A percentile compares a stretch with the other conserved stretches of the same genome.
These are phyloP conservation scores for Achlya hypogyna DNA, from an alignment of 352 stramenopile species.

Conservation along the genomic window DNA sequence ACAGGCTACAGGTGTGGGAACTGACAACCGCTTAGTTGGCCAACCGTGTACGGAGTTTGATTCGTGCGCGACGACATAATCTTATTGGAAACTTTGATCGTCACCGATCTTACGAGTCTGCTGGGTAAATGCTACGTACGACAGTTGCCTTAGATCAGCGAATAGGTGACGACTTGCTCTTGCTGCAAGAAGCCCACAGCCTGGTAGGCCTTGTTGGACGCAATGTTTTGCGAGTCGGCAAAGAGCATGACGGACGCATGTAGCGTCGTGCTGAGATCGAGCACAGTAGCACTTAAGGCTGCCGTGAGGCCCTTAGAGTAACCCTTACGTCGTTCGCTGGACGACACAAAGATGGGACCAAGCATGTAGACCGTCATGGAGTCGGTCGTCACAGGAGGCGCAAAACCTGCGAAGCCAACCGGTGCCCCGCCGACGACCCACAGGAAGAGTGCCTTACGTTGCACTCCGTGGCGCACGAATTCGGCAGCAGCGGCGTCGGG, in stretches of 20 bases:
- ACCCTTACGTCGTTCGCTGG: not conserved
- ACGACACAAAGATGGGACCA: constrained; percentile 3
- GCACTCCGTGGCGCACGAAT: not conserved
- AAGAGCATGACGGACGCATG: constrained; percentile 4
- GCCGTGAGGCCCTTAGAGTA: constrained; percentile 7
- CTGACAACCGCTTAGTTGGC: too few species aligned
- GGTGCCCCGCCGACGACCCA: not conserved
- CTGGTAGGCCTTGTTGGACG: constrained; percentile 14
- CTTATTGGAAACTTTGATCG: too few species aligned
- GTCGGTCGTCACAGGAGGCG: not conserved
- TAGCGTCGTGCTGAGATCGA: not conserved
- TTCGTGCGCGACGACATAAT: too few species aligned
- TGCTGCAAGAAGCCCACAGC: not conserved
- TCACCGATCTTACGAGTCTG: too few species aligned
- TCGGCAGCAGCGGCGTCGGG: not conserved
- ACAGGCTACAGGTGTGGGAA: too few species aligned
- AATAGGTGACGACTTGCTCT: not conserved
- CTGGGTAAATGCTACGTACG: not conserved
- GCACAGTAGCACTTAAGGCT: not conserved
- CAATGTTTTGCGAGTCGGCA: constrained; percentile 5
- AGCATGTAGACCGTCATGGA: not conserved
- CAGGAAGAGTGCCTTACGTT: constrained; percentile 1
- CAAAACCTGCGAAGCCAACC: constrained; percentile 8
- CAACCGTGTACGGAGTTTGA: too few species aligned
- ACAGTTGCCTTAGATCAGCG: not conserved